Evolutionary conservation across 345 rosid species (phyloP).

Genomic region (Gossypioides kirkii): DNA sequence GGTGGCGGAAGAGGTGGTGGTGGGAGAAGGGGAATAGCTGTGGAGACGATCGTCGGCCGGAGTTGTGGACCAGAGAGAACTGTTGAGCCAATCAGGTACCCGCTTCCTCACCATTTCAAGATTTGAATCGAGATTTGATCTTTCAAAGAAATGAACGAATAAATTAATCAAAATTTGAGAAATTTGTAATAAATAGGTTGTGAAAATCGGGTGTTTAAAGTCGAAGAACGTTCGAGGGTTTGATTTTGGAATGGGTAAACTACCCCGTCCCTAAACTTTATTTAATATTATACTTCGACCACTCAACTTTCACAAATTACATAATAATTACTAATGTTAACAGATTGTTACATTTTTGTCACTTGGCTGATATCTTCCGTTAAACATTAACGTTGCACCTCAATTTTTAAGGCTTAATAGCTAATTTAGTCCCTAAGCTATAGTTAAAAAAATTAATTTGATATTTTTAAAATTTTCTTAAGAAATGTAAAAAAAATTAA

Average conservation of each 20-base stretch:
- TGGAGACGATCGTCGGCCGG: slow-evolving; percentile 39
- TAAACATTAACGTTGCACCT: too few relatives aligned
- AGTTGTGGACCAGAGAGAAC: slow-evolving; percentile 76
- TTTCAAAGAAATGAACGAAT: background rate
- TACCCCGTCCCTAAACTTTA: too few relatives aligned
- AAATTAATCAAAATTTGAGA: background rate
- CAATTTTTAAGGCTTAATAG: too few relatives aligned
- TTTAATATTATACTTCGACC: too few relatives aligned
- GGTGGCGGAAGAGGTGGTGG: slow-evolving; percentile 22
- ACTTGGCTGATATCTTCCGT: too few relatives aligned
- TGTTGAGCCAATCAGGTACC: slow-evolving; percentile 97
- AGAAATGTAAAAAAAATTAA: too few relatives aligned
- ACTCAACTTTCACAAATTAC: too few relatives aligned
- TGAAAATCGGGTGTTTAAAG: background rate
- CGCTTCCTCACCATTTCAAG: slow-evolving; percentile 68
- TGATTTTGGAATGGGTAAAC: background rate
- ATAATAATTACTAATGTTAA: too few relatives aligned
- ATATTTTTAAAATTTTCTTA: too few relatives aligned
- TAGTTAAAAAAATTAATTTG: too few relatives aligned
- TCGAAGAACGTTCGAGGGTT: background rate
- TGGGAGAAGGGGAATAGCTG: slow-evolving; percentile 23
- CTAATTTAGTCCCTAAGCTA: too few relatives aligned
- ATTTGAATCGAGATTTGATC: slow-evolving; percentile 13
- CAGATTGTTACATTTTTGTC: too few relatives aligned
- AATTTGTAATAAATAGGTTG: background rate